Evolutionary conservation across 169 alveolate species (phyloP).

Genomic region (Fabrea salina): DNA sequence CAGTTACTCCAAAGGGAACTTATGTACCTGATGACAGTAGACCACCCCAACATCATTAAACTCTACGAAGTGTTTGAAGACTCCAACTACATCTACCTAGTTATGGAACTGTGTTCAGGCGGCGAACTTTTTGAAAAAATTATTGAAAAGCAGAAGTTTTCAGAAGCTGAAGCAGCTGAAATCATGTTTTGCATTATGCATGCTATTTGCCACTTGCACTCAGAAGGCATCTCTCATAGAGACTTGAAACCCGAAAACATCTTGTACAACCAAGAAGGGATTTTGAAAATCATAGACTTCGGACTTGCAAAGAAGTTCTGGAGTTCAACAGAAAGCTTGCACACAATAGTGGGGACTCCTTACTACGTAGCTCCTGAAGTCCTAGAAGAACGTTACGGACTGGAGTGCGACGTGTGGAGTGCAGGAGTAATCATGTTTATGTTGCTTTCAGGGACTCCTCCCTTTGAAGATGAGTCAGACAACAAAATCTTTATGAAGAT

Average conservation of each 20-base stretch:
- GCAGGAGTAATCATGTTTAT: slow-evolving; percentile 64
- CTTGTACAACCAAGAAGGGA: too few relatives aligned
- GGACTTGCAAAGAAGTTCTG: slow-evolving; percentile 8
- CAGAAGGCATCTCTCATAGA: slow-evolving; percentile 76
- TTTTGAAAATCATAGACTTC: slow-evolving; percentile 28
- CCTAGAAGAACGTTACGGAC: slow-evolving; percentile 43
- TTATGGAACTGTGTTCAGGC: slow-evolving; percentile 46
- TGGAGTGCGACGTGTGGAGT: slow-evolving; percentile 65
- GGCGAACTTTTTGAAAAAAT: slow-evolving; percentile 59
- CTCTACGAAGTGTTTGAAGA: slow-evolving; percentile 21
- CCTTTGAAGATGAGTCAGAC: slow-evolving; percentile 40
- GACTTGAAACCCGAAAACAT: slow-evolving; percentile 80
- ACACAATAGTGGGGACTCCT: slow-evolving; percentile 25
- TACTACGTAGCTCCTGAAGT: slow-evolving; percentile 35
- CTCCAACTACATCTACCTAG: neutral
- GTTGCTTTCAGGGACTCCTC: slow-evolving; percentile 43
- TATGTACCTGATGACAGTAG: slow-evolving; percentile 60
- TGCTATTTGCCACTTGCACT: slow-evolving; percentile 57
- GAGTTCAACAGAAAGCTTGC: neutral
- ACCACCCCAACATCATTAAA: slow-evolving; percentile 49
- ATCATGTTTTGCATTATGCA: neutral
- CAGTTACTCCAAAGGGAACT: slow-evolving; percentile 47
- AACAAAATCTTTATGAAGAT: slow-evolving; percentile 26
- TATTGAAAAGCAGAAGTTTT: neutral
- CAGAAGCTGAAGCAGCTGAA: slow-evolving; percentile 23